phyloP scores from a whole-genome alignment of 768 basidiomycete genomes.

The Xanthoconium purpureum region DNA sequence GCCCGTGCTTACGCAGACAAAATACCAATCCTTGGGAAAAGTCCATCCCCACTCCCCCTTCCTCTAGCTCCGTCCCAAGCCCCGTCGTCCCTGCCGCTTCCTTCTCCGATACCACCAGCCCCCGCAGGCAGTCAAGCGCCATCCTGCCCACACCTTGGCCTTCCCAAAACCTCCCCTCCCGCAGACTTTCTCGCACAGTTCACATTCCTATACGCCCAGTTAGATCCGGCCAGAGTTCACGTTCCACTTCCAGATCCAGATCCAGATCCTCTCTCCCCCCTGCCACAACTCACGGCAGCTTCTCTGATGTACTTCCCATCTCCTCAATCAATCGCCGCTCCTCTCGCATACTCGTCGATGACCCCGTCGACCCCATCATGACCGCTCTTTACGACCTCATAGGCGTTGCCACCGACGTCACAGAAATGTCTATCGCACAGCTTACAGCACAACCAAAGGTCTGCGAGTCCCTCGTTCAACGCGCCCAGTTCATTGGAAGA shows the following conservation, averaged over 20 bases:
- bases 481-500: slow-evolving; percentile 87
- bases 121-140: slow-evolving; percentile 58
- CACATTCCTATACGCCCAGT: slow-evolving; percentile 68
- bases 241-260: slow-evolving; percentile 92
- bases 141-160: slow-evolving; percentile 54
- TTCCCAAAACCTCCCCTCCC: slow-evolving; percentile 56
- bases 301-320: slow-evolving; percentile 49
- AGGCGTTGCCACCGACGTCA: slow-evolving; percentile 87
- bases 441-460: slow-evolving; percentile 83
- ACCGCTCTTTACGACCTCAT: slow-evolving; percentile 88
- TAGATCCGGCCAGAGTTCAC: slow-evolving; percentile 79
- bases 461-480: slow-evolving; percentile 83
- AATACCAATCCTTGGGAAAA: slow-evolving; percentile 66
- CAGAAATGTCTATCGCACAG: slow-evolving; percentile 83
- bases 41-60: slow-evolving; percentile 45
- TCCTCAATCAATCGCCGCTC: slow-evolving; percentile 64
- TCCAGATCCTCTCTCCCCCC: slow-evolving; percentile 91
- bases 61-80: slow-evolving; percentile 56
- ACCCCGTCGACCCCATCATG: slow-evolving; percentile 88
- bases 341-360: slow-evolving; percentile 80
- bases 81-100: slow-evolving; percentile 58
- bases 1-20: slow-evolving; percentile 69
- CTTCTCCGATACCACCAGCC: slow-evolving; percentile 61
- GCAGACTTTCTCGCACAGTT: slow-evolving; percentile 81
- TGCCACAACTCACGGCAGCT: slow-evolving; percentile 58